These are phyloP conservation scores for Lasiosphaeria ovina DNA, from an alignment of 495 filamentous ascomycete genomes.

Conservation along the genomic window DNA sequence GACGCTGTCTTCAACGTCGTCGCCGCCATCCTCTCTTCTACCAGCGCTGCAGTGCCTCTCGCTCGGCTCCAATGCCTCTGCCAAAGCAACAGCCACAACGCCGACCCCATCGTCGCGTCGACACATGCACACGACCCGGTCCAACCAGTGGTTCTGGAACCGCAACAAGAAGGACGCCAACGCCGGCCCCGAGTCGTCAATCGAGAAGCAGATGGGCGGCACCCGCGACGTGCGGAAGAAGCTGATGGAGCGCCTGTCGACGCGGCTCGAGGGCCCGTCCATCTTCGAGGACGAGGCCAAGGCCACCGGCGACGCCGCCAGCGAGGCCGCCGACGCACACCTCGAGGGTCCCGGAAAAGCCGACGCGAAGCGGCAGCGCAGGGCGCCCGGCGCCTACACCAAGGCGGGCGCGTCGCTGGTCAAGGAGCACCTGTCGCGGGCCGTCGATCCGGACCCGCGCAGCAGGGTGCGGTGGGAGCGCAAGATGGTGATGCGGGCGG, in stretches of 20 bases:
- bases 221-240: conserved; percentile 30
- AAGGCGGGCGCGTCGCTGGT: conserved; percentile 26
- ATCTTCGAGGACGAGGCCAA: conserved; percentile 60
- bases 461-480: conserved; percentile 69
- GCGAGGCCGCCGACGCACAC: conserved; percentile 6
- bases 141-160: conserved; percentile 32
- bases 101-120: conserved; percentile 5
- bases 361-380: background rate
- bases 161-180: conserved; percentile 17
- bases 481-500: conserved; percentile 72
- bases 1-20: conserved; percentile 11
- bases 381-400: conserved; percentile 5
- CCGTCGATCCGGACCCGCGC: conserved; percentile 67
- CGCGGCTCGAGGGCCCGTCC: conserved; percentile 42
- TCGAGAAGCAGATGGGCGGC: conserved; percentile 11
- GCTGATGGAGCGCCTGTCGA: conserved; percentile 28
- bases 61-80: conserved; percentile 16
- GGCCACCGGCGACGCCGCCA: conserved; percentile 14
- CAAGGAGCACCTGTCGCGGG: conserved; percentile 50
- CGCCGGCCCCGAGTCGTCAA: background rate
- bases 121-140: conserved; percentile 32
- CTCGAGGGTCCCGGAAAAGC: background rate
- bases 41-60: conserved; percentile 27
- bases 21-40: conserved; percentile 21
- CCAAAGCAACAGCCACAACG: too few relatives aligned